These are phyloP conservation scores for Salvia rosmarinus DNA, from an alignment of 257 asterid genomes.

Conservation along the genomic window DNA sequence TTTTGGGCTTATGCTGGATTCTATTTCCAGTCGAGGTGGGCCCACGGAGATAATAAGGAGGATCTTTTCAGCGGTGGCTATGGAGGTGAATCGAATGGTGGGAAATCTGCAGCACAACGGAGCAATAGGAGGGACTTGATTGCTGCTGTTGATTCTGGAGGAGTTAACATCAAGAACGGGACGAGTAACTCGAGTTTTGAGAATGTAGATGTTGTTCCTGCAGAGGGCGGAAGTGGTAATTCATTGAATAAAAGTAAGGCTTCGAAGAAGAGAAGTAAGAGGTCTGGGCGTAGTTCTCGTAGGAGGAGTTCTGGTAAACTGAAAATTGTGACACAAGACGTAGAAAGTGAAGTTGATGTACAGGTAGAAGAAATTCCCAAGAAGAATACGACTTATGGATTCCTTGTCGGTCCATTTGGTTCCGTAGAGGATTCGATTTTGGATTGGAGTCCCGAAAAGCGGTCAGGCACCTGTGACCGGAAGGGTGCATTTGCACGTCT, in stretches of 20 bases:
- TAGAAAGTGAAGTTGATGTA: conserved; percentile 50
- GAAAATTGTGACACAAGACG: conserved; percentile 46
- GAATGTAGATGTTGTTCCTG: conserved; percentile 41
- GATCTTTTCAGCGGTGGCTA: conserved; percentile 85
- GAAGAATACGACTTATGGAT: conserved; percentile 73
- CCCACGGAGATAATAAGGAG: conserved; percentile 96
- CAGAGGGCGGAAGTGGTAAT: conserved; percentile 46
- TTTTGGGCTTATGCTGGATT: conserved; percentile 97
- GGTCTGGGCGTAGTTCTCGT: conserved; percentile 53
- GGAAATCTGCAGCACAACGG: conserved; percentile 38
- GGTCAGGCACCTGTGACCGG: conserved; percentile 94
- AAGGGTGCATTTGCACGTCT: conserved; percentile 94
- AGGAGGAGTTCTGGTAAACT: conserved; percentile 53
- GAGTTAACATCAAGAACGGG: conserved; percentile 30
- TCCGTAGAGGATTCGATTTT: conserved; percentile 75
- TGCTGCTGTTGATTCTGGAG: conserved; percentile 48
- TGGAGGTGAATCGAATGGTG: conserved; percentile 56
- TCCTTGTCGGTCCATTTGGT: conserved; percentile 92
- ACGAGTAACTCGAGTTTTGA: conserved; percentile 43
- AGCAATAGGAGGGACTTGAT: conserved; percentile 54
- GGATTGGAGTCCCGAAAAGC: conserved; percentile 89
- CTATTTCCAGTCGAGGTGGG: conserved; percentile 93
- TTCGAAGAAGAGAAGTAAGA: conserved; percentile 61
- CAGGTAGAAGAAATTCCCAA: conserved; percentile 74
- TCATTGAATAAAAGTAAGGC: conserved; percentile 36